Conservation (phyloP, 164 flowering plant species). For the Paratinospora sagittata region DNA sequence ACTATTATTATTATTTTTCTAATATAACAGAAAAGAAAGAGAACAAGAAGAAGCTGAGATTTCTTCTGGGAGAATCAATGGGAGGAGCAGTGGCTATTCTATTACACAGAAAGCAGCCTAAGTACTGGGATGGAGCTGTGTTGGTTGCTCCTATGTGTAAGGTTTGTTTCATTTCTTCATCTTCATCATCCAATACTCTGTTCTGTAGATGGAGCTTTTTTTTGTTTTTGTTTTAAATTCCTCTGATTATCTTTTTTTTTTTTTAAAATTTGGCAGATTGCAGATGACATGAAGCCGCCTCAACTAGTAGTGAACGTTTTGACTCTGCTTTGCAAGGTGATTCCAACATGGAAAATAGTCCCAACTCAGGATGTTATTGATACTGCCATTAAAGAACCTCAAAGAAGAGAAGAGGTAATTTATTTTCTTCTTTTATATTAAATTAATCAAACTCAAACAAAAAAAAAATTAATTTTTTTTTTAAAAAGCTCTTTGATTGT, state of each 20-base stretch:
- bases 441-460: neutral
- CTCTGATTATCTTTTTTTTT: no score
- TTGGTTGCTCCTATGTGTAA: slow-evolving; percentile 96
- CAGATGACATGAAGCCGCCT: slow-evolving; percentile 65
- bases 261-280: slow-evolving; percentile 45
- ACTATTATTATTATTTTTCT: neutral
- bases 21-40: slow-evolving; percentile 44
- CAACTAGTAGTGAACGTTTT: slow-evolving; percentile 39
- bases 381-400: slow-evolving; percentile 56
- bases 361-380: slow-evolving; percentile 69
- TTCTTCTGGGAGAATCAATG: slow-evolving; percentile 85
- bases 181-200: neutral
- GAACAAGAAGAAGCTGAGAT: slow-evolving; percentile 52
- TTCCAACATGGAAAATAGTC: slow-evolving; percentile 83
- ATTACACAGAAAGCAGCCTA: slow-evolving; percentile 56
- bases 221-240: neutral
- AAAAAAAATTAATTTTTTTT: neutral
- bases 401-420: slow-evolving; percentile 52
- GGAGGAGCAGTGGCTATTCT: slow-evolving; percentile 83
- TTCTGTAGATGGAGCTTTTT: neutral
- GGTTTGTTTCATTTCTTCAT: slow-evolving; percentile 29
- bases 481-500: no score
- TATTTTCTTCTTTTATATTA: neutral
- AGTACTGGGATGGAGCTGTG: slow-evolving; percentile 78
- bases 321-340: slow-evolving; percentile 34